Evolutionary conservation across 768 basidiomycete genomes (phyloP).

Genomic region (Tulasnella sp.): DNA sequence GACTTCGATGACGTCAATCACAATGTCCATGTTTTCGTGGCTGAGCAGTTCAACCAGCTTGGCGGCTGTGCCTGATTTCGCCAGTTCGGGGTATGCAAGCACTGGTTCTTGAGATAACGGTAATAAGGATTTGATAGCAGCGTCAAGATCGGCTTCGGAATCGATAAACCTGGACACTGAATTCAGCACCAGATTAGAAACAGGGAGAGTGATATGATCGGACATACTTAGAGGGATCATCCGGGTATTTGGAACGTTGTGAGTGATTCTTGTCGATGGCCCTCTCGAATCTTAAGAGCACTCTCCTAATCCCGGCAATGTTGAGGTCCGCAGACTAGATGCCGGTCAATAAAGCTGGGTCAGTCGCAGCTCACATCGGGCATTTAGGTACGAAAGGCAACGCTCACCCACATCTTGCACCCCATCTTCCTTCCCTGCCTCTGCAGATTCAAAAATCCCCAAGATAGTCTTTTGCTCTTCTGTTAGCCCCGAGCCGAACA

Average conservation of each 20-base stretch:
- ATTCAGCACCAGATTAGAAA: neutral
- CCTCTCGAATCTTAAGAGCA: constrained; percentile 73
- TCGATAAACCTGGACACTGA: constrained; percentile 77
- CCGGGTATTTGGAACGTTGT: constrained; percentile 87
- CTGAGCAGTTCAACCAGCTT: constrained; percentile 75
- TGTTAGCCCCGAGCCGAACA: constrained; percentile 89
- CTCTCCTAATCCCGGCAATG: constrained; percentile 55
- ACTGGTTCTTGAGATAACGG: constrained; percentile 76
- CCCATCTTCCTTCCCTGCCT: constrained; percentile 41
- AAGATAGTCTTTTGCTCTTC: constrained; percentile 89
- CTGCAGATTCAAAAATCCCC: constrained; percentile 75
- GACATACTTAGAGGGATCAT: constrained; percentile 79
- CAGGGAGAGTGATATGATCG: neutral
- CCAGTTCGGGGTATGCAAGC: constrained; percentile 80
- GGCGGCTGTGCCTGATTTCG: constrained; percentile 57
- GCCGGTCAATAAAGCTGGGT: no score
- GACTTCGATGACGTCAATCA: constrained; percentile 88
- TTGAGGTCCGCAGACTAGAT: constrained; percentile 45
- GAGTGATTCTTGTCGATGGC: constrained; percentile 92
- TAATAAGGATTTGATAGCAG: constrained; percentile 74
- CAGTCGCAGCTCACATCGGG: neutral
- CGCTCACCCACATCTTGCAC: constrained; percentile 41
- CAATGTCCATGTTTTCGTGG: constrained; percentile 95
- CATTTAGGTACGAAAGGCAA: constrained; percentile 1
- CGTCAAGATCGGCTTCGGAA: constrained; percentile 91